These are phyloP conservation scores for Phytophthora pinifolia DNA, from an alignment of 352 stramenopile species.

Conservation along the genomic window DNA sequence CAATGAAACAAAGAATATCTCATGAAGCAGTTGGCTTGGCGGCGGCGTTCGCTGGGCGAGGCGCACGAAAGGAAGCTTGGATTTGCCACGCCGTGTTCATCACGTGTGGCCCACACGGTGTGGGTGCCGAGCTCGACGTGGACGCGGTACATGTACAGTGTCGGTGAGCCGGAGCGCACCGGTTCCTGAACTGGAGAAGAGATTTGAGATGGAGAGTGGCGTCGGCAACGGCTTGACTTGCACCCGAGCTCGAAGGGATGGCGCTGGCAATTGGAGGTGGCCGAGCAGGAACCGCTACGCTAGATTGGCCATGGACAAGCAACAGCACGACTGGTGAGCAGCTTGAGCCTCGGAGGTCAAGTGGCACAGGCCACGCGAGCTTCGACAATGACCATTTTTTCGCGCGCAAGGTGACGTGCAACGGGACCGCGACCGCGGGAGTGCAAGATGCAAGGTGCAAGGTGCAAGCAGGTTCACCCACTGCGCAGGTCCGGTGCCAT, in stretches of 20 bases:
- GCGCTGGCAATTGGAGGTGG: slow-evolving; percentile 15
- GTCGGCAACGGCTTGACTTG: neutral
- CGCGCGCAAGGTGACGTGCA: slow-evolving; percentile 7
- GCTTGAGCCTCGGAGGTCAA: neutral
- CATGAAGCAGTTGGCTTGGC: slow-evolving; percentile 2
- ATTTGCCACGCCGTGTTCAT: slow-evolving; percentile 14
- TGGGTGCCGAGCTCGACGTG: neutral
- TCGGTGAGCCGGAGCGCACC: slow-evolving; percentile 16
- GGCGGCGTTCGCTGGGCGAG: neutral
- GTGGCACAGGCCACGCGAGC: slow-evolving; percentile 8
- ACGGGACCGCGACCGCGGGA: slow-evolving; percentile 1
- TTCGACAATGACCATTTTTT: slow-evolving; percentile 15
- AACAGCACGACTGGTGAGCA: neutral
- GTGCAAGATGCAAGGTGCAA: slow-evolving; percentile 6
- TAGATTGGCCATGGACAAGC: slow-evolving; percentile 3
- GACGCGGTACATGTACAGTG: neutral
- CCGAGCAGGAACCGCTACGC: slow-evolving; percentile 6
- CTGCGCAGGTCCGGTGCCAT: neutral
- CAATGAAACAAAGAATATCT: slow-evolving; percentile 19
- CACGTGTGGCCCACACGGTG: no score
- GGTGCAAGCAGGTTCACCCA: no score
- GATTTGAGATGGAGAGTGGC: slow-evolving; percentile 9
- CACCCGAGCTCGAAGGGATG: neutral
- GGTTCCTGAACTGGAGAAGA: slow-evolving; percentile 3
- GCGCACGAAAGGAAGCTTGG: slow-evolving; percentile 1